phyloP scores from a whole-genome alignment of 179 eudicot species.

The Beta macrorhiza region DNA sequence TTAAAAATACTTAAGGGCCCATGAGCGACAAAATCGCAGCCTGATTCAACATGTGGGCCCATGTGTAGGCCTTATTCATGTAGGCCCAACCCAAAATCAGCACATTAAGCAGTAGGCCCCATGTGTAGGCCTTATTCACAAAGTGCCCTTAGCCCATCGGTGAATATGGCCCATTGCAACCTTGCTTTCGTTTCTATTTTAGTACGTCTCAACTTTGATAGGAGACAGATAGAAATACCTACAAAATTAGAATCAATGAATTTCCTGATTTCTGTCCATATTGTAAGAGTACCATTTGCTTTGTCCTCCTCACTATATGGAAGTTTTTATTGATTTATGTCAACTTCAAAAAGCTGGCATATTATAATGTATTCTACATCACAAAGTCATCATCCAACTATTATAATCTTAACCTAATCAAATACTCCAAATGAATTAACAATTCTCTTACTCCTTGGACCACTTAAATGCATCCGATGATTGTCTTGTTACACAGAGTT shows the following conservation, averaged over 20 bases:
- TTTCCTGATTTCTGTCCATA: not conserved
- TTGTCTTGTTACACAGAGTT: not conserved
- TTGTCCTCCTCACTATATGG: not conserved
- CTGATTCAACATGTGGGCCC: too few species aligned
- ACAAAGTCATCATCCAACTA: slow-evolving; percentile 3
- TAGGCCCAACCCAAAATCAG: too few species aligned
- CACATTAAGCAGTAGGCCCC: too few species aligned
- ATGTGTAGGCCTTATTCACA: too few species aligned
- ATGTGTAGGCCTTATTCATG: too few species aligned
- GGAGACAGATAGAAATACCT: not conserved
- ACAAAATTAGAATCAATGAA: not conserved
- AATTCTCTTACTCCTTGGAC: slow-evolving; percentile 2
- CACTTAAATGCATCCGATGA: not conserved
- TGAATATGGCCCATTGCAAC: too few species aligned
- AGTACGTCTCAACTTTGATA: not conserved
- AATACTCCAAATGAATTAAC: not conserved
- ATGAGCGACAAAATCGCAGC: too few species aligned
- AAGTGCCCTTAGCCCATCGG: too few species aligned
- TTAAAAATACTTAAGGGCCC: too few species aligned
- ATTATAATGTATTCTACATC: not conserved
- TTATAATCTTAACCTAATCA: slow-evolving; percentile 10
- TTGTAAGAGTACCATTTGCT: not conserved
- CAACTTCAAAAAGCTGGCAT: slow-evolving; percentile 10
- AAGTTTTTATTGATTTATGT: not conserved
- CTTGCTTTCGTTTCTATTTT: not conserved